Percentiles rank a stretch among this genome's conserved stretches.
Evolutionary conservation across 352 stramenopile genomes (phyloP).

Genomic region (Pythium coloratum): DNA sequence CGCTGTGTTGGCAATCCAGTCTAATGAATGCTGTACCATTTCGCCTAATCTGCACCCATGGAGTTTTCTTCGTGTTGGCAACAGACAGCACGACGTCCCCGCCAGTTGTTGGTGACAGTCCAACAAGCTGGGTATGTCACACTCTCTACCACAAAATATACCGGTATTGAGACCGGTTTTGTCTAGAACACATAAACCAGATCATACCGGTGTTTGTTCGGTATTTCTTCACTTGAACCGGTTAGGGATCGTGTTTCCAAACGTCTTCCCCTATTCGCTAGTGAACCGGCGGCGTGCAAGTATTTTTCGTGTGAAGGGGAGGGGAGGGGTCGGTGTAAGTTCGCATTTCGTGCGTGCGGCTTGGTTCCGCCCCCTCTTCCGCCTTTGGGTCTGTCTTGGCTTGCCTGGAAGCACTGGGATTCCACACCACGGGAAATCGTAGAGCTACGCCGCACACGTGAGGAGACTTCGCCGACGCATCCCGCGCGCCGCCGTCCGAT

Average conservation of each 20-base stretch:
- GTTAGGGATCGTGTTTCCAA: constrained; percentile 16
- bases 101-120: neutral
- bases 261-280: neutral
- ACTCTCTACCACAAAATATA: constrained; percentile 3
- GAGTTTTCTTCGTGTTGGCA: neutral
- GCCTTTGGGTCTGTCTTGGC: neutral
- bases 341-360: neutral
- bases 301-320: constrained; percentile 22
- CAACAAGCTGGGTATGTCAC: constrained; percentile 4
- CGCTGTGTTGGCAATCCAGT: too few relatives aligned
- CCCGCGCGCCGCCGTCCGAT: neutral
- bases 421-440: constrained; percentile 6
- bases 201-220: neutral
- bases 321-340: constrained; percentile 17
- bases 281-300: neutral
- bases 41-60: neutral
- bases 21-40: neutral
- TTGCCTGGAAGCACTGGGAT: constrained; percentile 1
- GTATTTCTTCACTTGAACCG: constrained; percentile 6
- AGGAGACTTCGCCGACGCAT: neutral
- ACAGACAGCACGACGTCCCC: neutral
- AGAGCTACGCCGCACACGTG: neutral
- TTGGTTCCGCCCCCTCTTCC: constrained; percentile 7
- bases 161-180: constrained; percentile 12
- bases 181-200: neutral